Percentiles rank a stretch among this genome's conserved stretches.
These are phyloP conservation scores for Leccinum imitatum DNA, from an alignment of 768 basidiomycete species.

Conservation along the genomic window DNA sequence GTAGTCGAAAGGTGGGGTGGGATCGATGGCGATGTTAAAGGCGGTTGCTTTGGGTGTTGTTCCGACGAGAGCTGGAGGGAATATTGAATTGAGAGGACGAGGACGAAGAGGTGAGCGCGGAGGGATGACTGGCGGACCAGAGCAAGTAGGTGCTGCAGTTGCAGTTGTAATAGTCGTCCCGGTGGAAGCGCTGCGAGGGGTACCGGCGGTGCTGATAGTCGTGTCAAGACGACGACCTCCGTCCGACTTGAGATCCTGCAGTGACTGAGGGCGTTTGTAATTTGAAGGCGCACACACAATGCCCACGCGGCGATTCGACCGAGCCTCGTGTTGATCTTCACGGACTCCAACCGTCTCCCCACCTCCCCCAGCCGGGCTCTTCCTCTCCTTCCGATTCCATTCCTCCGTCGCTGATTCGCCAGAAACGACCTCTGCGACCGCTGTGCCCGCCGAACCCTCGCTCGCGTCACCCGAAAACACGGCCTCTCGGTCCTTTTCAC, in stretches of 20 bases:
- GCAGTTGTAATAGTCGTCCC: slow-evolving; percentile 4
- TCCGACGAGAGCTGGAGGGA: slow-evolving; percentile 13
- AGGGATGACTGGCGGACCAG: slow-evolving; percentile 27
- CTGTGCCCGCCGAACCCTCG: slow-evolving; percentile 15
- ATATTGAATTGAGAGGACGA: slow-evolving; percentile 18
- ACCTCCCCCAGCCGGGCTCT: slow-evolving; percentile 17
- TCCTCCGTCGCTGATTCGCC: slow-evolving; percentile 9
- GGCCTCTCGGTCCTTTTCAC: slow-evolving; percentile 17
- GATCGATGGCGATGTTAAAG: slow-evolving; percentile 1
- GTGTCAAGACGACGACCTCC: slow-evolving; percentile 10
- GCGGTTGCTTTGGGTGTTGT: slow-evolving; percentile 10
- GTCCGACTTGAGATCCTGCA: slow-evolving; percentile 28
- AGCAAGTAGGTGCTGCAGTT: not conserved
- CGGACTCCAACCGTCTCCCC: slow-evolving; percentile 19
- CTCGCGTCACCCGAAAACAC: slow-evolving; percentile 22
- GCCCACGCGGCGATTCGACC: slow-evolving; percentile 45
- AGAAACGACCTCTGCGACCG: not conserved
- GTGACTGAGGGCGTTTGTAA: slow-evolving; percentile 35
- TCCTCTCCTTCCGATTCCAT: not conserved
- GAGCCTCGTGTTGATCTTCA: slow-evolving; percentile 35
- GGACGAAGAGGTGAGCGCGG: slow-evolving; percentile 34
- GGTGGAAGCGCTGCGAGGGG: slow-evolving; percentile 7
- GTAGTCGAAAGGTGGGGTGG: slow-evolving; percentile 7
- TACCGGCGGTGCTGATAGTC: slow-evolving; percentile 12
- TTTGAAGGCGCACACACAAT: slow-evolving; percentile 35